Evolutionary conservation across 495 filamentous ascomycete species (phyloP), one percentile per base, ranked within the genome.

Genomic region (Penicillium desertorum): DNA sequence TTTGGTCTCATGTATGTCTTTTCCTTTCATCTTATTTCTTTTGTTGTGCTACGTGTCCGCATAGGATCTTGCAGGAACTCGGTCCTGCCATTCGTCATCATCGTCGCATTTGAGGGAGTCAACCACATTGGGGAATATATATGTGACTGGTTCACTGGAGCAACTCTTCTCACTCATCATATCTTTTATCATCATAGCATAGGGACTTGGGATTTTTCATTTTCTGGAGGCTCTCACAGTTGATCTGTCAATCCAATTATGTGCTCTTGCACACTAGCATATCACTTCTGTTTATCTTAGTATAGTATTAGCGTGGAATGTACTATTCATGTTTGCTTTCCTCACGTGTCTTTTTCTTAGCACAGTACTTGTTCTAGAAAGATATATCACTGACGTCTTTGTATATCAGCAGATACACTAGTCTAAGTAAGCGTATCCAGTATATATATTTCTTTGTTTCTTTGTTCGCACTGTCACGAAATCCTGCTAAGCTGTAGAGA

Each of bases 91-190:
- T 48, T 44, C 17, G 27, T 36, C 39, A 34, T 32, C 32, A 49
- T 44, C 44, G 64, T 69, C 48, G 59, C 66, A 69, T 69, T 64
- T 64, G 61, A 48, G 63, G 65, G 66, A 69, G 66, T 69, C 63
- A 57, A 52, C 49, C 41, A 57, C 60, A 51, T 54, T 22, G 58
- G 61, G 51, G 57, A 64, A 62, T 44, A 57, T 54, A 45, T 57
- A 51, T 43, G 61, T 62, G 66, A 57, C 66, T 69, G 66, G 66
- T 57, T 68, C 66, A 64, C 61, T 57, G 59, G 59, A 62, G 57
- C 55, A 54, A 55, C 29, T 44, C 45, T 52, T 42, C 17, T 54
- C 55, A 51, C 46, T 54, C 58, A 60, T 62, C 51, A 57, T 37
- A 45, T 54, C 20, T 22, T 59, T 46, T 52, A 19, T 27, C n/a